Evolutionary conservation across 768 basidiomycete species (phyloP).

Genomic region (Rhizopogon vesiculosus): DNA sequence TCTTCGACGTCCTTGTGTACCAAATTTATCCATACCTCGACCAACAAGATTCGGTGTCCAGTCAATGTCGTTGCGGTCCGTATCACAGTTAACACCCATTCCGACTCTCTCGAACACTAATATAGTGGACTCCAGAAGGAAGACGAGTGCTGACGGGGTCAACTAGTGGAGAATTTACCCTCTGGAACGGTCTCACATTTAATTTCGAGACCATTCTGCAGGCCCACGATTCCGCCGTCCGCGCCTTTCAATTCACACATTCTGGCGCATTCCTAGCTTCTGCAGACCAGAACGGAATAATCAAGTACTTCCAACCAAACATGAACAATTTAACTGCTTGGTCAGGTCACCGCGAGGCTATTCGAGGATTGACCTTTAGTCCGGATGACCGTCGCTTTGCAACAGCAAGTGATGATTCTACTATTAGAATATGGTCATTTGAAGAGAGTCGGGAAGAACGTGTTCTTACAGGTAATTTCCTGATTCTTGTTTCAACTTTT

Average conservation of each 20-base stretch:
- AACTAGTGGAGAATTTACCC: constrained; percentile 94
- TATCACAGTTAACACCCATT: constrained; percentile 11
- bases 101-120: constrained; percentile 1
- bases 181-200: constrained; percentile 99
- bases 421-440: constrained; percentile 93
- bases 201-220: constrained; percentile 99
- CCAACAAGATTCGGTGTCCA: constrained; percentile 97
- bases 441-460: constrained; percentile 88
- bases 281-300: constrained; percentile 87
- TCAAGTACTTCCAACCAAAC: constrained; percentile 99
- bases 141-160: constrained; percentile 92
- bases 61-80: constrained; percentile 92
- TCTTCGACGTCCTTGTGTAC: constrained; percentile 92
- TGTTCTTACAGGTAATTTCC: constrained; percentile 63
- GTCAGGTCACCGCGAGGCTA: constrained; percentile 91
- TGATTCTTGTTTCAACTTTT: not conserved
- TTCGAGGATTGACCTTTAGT: constrained; percentile 87
- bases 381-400: constrained; percentile 91
- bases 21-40: constrained; percentile 96
- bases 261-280: constrained; percentile 92
- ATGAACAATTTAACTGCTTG: constrained; percentile 98
- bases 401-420: constrained; percentile 93
- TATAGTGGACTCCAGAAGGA: constrained; percentile 96
- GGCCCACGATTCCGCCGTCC: constrained; percentile 94
- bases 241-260: constrained; percentile 85